Conservation (phyloP, 306 rosid genomes). For the Glycine soja region DNA sequence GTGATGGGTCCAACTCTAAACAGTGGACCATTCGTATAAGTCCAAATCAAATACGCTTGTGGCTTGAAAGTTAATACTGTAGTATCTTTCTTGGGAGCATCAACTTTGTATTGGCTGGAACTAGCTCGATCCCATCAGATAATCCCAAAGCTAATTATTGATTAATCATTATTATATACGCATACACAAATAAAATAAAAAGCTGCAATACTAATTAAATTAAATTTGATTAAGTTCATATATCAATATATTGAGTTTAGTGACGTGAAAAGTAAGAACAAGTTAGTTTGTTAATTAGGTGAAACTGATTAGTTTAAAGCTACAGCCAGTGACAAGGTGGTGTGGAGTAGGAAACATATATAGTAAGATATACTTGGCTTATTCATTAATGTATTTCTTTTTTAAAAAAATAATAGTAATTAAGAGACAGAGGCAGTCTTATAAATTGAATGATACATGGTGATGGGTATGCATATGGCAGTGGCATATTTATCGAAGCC, state of each 20-base stretch:
- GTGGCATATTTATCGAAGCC: conserved; percentile 51
- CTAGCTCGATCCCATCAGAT: conserved; percentile 42
- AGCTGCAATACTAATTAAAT: neutral
- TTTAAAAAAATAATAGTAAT: neutral
- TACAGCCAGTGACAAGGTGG: neutral
- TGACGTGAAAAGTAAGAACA: conserved; percentile 35
- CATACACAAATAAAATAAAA: neutral
- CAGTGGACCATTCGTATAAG: too few relatives aligned
- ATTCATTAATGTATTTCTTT: neutral
- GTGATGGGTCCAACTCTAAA: conserved; percentile 49
- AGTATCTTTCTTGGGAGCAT: conserved; percentile 76
- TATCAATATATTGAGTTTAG: too few relatives aligned
- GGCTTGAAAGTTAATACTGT: conserved; percentile 43
- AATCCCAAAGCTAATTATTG: conserved; percentile 44
- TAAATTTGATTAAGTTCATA: conserved; percentile 1
- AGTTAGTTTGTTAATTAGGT: conserved; percentile 62
- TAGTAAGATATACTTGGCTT: neutral
- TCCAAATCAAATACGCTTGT: conserved; percentile 32
- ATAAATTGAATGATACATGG: conserved; percentile 38
- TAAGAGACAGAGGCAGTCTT: conserved; percentile 28
- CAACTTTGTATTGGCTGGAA: conserved; percentile 53
- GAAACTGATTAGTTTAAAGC: conserved; percentile 40
- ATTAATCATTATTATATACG: conserved; percentile 4
- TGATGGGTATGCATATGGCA: conserved; percentile 47
- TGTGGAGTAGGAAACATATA: conserved; percentile 33